phyloP scores from a whole-genome alignment of 352 stramenopile species.

The Globisporangium emineosum region DNA sequence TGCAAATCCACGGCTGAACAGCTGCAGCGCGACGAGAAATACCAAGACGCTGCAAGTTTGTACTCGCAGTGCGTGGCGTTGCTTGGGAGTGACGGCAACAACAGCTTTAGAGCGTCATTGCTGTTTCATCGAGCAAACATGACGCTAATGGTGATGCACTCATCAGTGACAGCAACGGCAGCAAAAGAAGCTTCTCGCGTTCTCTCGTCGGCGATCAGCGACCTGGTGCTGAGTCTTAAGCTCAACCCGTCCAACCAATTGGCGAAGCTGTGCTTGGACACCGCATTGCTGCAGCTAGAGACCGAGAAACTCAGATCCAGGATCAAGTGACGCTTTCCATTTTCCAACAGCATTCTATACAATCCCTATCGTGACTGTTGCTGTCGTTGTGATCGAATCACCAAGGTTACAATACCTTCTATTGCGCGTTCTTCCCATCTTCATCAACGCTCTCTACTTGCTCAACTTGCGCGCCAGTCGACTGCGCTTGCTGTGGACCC shows the following conservation, averaged over 20 bases:
- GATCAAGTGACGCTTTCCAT: neutral
- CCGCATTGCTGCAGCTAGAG: constrained; percentile 14
- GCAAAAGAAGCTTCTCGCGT: neutral
- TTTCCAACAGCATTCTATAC: neutral
- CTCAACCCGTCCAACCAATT: constrained; percentile 9
- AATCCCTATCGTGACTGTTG: too few relatives aligned
- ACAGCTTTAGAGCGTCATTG: constrained; percentile 20
- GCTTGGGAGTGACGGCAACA: constrained; percentile 7
- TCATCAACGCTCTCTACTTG: neutral
- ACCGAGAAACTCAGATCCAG: constrained; percentile 12
- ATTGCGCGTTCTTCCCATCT: neutral
- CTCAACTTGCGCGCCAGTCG: too few relatives aligned
- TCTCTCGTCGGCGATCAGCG: constrained; percentile 6
- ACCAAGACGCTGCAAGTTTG: constrained; percentile 15
- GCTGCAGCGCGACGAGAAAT: constrained; percentile 10
- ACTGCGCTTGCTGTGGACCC: too few relatives aligned
- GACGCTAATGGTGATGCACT: constrained; percentile 7
- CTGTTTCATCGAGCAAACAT: constrained; percentile 24
- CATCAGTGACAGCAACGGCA: neutral
- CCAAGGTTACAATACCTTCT: neutral
- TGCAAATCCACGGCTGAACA: constrained; percentile 24
- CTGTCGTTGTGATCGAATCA: too few relatives aligned
- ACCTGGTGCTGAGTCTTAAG: constrained; percentile 13
- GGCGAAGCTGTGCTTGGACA: constrained; percentile 15
- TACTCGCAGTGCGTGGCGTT: constrained; percentile 26